Conservation (phyloP, 2,329 filamentous ascomycete species). For the Hypoxylon sp. region DNA sequence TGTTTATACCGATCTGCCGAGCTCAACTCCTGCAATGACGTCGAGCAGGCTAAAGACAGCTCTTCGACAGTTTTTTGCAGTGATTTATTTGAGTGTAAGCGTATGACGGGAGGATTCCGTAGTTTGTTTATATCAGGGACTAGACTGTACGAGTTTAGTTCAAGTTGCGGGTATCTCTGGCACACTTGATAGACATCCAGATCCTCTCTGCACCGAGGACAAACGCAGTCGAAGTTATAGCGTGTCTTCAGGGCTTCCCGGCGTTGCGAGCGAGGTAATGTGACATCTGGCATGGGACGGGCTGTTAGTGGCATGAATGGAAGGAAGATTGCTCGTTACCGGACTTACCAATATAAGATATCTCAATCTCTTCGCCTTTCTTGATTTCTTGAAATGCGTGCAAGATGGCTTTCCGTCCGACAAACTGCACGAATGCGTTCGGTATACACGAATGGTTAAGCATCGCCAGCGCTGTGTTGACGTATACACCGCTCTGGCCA, state of each 20-base stretch:
- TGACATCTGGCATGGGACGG: constrained; percentile 60
- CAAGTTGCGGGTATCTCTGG: constrained; percentile 58
- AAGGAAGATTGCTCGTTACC: constrained; percentile 3
- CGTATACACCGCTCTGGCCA: constrained; percentile 68
- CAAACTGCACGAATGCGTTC: constrained; percentile 71
- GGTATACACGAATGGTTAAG: constrained; percentile 75
- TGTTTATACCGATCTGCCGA: constrained; percentile 40
- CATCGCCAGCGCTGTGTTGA: constrained; percentile 71
- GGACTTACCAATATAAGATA: constrained; percentile 72
- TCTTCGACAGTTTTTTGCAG: constrained; percentile 49
- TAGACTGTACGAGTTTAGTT: constrained; percentile 64
- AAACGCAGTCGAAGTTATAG: constrained; percentile 69
- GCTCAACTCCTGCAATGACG: constrained; percentile 29
- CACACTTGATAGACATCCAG: constrained; percentile 70
- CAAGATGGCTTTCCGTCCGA: constrained; percentile 66
- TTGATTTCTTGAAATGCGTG: constrained; percentile 66
- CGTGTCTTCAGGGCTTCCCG: constrained; percentile 59
- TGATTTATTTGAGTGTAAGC: constrained; percentile 48
- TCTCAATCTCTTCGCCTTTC: constrained; percentile 70
- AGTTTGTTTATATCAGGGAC: constrained; percentile 58
- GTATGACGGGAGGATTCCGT: constrained; percentile 53
- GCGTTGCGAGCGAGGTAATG: constrained; percentile 61
- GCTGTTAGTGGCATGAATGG: constrained; percentile 9
- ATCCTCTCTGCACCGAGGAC: constrained; percentile 65
- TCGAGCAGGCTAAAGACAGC: constrained; percentile 53